Evolutionary conservation across 2,329 filamentous ascomycete species (phyloP).

Genomic region (Colletotrichum lupini): DNA sequence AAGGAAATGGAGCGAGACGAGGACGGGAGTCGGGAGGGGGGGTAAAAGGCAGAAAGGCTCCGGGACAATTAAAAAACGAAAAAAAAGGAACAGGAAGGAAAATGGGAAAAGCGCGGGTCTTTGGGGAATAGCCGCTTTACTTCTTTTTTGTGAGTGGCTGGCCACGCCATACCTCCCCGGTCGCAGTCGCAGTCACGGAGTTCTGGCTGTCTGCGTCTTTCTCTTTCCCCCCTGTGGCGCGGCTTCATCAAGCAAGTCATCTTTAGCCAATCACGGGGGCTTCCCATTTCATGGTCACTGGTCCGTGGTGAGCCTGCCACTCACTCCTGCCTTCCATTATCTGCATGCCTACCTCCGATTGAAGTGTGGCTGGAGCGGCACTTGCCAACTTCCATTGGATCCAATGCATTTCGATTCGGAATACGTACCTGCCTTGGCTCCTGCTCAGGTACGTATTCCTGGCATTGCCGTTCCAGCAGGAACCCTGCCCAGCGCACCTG

Average conservation of each 20-base stretch:
- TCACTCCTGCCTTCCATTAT: neutral
- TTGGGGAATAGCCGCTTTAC: constrained; percentile 34
- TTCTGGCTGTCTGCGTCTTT: neutral
- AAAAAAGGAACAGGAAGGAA: constrained; percentile 6
- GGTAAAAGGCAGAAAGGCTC: neutral
- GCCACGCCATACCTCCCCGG: constrained; percentile 3
- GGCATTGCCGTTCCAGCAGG: no score
- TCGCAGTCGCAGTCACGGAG: neutral
- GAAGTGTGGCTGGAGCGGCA: constrained; percentile 13
- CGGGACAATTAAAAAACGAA: neutral
- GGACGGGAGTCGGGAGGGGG: neutral
- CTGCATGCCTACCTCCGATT: neutral
- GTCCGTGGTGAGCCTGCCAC: neutral
- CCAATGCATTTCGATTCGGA: no score
- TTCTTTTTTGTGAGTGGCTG: constrained; percentile 31
- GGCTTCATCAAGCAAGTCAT: neutral
- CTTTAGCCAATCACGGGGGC: constrained; percentile 10
- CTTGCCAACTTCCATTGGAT: neutral
- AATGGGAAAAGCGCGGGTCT: constrained; percentile 1
- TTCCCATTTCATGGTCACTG: neutral
- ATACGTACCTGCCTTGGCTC: no score
- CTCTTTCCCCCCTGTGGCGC: constrained; percentile 12
- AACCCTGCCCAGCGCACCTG: no score
- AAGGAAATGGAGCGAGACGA: neutral
- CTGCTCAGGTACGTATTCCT: no score